phyloP scores from a whole-genome alignment of 2,329 filamentous ascomycete genomes.

The Penicillium sp. region DNA sequence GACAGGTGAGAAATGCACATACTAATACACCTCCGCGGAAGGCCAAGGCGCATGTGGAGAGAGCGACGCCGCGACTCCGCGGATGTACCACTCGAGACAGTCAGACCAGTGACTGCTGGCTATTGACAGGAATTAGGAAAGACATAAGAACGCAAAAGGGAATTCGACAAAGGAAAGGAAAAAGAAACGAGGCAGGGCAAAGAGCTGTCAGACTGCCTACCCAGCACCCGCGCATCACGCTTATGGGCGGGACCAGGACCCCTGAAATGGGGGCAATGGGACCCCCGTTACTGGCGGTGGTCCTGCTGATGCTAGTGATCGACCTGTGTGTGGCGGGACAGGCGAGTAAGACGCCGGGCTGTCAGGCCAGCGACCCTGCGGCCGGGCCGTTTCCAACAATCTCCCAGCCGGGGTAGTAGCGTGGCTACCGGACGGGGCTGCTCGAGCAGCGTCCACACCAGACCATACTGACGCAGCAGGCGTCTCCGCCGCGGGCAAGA shows the following conservation, averaged over 20 bases:
- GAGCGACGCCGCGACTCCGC: conserved; percentile 1
- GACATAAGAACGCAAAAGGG: conserved; percentile 1
- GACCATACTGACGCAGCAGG: conserved; percentile 9
- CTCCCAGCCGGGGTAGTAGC: conserved; percentile 4
- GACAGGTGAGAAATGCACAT: conserved; percentile 7
- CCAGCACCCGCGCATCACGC: background rate
- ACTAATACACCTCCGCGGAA: conserved; percentile 17
- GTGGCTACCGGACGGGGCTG: conserved; percentile 9
- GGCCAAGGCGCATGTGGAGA: conserved; percentile 4
- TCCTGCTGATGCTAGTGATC: conserved; percentile 8
- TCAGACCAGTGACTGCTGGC: conserved; percentile 20
- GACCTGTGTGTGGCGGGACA: conserved; percentile 5
- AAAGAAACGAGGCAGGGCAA: conserved; percentile 14
- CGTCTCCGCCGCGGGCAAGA: conserved; percentile 9
- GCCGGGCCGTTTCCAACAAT: conserved; percentile 12
- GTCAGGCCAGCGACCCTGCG: conserved; percentile 18
- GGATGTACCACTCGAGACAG: conserved; percentile 10
- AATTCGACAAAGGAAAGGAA: conserved; percentile 8
- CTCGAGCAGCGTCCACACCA: conserved; percentile 12
- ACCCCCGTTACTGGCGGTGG: conserved; percentile 18
- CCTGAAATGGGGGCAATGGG: conserved; percentile 21
- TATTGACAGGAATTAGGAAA: conserved; percentile 3
- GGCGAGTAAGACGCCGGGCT: conserved; percentile 18
- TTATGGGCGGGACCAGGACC: conserved; percentile 22
- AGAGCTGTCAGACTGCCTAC: too few relatives aligned